phyloP scores from a whole-genome alignment of 2,329 filamentous ascomycete species.

The Aspergillus sclerotialis region DNA sequence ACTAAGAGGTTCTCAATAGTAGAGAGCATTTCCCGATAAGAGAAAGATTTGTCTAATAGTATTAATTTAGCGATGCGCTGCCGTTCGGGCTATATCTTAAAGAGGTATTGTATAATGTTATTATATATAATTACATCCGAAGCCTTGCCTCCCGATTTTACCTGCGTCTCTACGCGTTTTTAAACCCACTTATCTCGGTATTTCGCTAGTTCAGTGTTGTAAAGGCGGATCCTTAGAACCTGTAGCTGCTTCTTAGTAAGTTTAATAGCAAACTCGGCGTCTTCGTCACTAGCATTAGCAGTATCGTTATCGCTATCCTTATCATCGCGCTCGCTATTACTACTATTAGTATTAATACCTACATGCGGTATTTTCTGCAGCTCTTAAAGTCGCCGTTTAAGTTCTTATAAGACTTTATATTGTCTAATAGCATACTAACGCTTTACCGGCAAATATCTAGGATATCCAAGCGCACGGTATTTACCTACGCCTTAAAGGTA shows the following conservation, averaged over 20 bases:
- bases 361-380: too few relatives aligned
- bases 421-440: conserved; percentile 6
- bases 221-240: conserved; percentile 1
- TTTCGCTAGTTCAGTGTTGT: conserved; percentile 2
- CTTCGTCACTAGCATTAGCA: conserved; percentile 2
- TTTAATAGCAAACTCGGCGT: conserved; percentile 5
- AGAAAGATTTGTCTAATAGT: conserved; percentile 1
- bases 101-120: conserved; percentile 2
- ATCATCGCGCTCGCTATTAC: neutral
- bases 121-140: conserved; percentile 2
- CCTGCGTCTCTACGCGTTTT: conserved; percentile 3
- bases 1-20: conserved; percentile 1
- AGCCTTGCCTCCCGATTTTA: conserved; percentile 3
- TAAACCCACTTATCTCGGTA: conserved; percentile 3
- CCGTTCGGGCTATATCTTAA: conserved; percentile 4
- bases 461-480: conserved; percentile 7
- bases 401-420: conserved; percentile 5
- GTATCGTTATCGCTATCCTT: conserved; percentile 1
- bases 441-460: conserved; percentile 4
- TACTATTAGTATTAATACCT: too few relatives aligned
- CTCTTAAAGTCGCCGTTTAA: conserved; percentile 4
- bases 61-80: conserved; percentile 3
- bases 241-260: conserved; percentile 6
- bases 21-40: conserved; percentile 5
- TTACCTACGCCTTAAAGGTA: conserved; percentile 7